Percentiles rank a stretch among this genome's conserved stretches.
Conservation (phyloP, 768 basidiomycete genomes). For the Lenzites betulinus region DNA sequence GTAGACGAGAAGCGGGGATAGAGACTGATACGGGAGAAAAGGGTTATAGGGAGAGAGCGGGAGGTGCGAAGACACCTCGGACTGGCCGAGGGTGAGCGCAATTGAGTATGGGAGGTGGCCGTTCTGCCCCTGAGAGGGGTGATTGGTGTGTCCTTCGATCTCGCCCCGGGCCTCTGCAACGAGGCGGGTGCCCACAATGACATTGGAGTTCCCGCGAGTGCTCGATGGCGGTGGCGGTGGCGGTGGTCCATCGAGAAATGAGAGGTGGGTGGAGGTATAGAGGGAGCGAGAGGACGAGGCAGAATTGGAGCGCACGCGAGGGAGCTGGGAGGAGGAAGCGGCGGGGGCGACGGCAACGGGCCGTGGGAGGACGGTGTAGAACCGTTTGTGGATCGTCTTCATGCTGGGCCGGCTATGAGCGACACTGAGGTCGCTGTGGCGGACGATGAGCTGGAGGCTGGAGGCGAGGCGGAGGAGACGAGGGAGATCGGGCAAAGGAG, state of each 20-base stretch:
- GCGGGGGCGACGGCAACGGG: conserved; percentile 28
- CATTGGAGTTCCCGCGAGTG: conserved; percentile 41
- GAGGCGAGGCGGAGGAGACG: background rate
- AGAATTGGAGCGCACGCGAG: conserved; percentile 49
- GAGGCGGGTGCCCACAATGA: conserved; percentile 44
- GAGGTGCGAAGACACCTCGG: conserved; percentile 33
- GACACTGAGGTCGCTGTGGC: background rate
- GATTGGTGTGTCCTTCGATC: conserved; percentile 38
- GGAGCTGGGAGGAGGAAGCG: conserved; percentile 31
- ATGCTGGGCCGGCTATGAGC: conserved; percentile 1
- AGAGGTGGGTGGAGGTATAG: conserved; percentile 40
- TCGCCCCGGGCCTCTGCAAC: conserved; percentile 50
- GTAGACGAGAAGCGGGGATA: conserved; percentile 34
- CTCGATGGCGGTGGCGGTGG: conserved; percentile 42
- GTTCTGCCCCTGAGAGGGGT: conserved; percentile 37
- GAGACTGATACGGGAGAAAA: conserved; percentile 41
- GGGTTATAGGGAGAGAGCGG: conserved; percentile 37
- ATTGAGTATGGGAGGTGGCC: conserved; percentile 41
- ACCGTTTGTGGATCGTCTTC: conserved; percentile 43
- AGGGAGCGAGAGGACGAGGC: conserved; percentile 43
- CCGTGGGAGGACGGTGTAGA: conserved; percentile 47
- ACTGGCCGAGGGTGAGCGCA: conserved; percentile 47
- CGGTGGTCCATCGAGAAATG: conserved; percentile 44
- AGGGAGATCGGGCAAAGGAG: conserved; percentile 16
- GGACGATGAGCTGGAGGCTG: conserved; percentile 2